Evolutionary conservation across 2,329 filamentous ascomycete genomes (phyloP), one percentile per base, ranked within the genome.

Genomic region (Westerdykella ornata): DNA sequence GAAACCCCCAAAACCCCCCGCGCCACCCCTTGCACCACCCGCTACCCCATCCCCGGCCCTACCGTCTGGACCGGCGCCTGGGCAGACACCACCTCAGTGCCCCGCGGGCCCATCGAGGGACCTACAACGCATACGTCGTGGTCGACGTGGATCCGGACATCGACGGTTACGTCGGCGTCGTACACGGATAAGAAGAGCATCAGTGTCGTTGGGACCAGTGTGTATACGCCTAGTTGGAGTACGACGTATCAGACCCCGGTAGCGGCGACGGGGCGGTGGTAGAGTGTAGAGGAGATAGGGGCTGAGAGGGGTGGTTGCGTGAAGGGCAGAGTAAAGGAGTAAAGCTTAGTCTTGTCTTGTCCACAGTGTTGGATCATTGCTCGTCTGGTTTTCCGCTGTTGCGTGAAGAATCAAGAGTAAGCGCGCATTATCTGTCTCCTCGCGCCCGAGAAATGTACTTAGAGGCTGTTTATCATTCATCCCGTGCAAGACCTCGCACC

Each of bases 11-110:
- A 46, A 39, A 57, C 45, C 33, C 63, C 56, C 2, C 52, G 42
- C 13, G 52, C 53, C 2, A 48, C 46, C 0, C 37, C 51, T 11
- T 60, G 51, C 36, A 49, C 51, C 2, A 56, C 57, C 14, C 59
- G 56, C 12, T 71, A 70, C 50, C 56, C 59, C 2, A 68, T 69
- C 41, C 67, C 68, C 6, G 68, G 68, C 5, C 67, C 68, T 7
- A 59, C 61, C 1, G 60, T 67, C 5, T 68, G 62, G 62, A 47
- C 45, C 6, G 59, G 59, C 20, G 58, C 58, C 3, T 59, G 54
- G 53, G 45, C 53, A 5, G 52, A 61, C 39, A 68, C 65, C 2
- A 62, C 65, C 1, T 42, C 49, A 3, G 63, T 66, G 1, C 46
- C 52, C 5, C 46, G 63, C 0, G 57, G 60, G 1, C 53, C 56